Evolutionary conservation across 2,329 filamentous ascomycete species (phyloP).

Genomic region (Tolypocladium ophioglossoides): DNA sequence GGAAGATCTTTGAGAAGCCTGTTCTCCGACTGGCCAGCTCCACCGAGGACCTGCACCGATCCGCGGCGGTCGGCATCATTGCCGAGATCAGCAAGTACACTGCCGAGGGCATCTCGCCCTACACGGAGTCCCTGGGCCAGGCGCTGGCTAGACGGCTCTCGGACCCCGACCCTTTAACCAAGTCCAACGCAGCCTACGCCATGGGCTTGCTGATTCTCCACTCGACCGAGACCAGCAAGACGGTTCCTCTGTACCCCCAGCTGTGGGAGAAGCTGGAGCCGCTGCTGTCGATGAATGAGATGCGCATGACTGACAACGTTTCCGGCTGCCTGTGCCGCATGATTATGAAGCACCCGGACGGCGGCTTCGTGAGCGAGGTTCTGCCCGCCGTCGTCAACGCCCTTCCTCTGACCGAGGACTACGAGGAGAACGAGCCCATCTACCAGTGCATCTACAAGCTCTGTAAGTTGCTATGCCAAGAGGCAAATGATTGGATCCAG

Average conservation of each 20-base stretch:
- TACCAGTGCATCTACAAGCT: constrained; percentile 84
- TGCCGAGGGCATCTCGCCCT: constrained; percentile 69
- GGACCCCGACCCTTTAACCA: constrained; percentile 84
- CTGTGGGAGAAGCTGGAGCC: constrained; percentile 83
- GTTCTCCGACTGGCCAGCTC: constrained; percentile 81
- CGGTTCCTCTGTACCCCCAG: constrained; percentile 64
- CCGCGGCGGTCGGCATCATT: constrained; percentile 81
- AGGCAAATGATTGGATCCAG: not conserved
- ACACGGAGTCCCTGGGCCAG: constrained; percentile 66
- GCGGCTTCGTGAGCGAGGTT: constrained; percentile 69
- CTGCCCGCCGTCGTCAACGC: constrained; percentile 70
- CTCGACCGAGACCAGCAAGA: constrained; percentile 58
- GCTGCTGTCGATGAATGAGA: constrained; percentile 65
- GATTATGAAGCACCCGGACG: constrained; percentile 81
- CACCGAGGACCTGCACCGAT: constrained; percentile 77
- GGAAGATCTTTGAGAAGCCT: constrained; percentile 93
- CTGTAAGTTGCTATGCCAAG: constrained; percentile 42
- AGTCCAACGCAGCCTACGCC: constrained; percentile 91
- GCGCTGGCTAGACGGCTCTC: constrained; percentile 76
- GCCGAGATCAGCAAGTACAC: constrained; percentile 85
- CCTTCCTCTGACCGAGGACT: constrained; percentile 85
- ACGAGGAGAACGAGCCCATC: constrained; percentile 90
- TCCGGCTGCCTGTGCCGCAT: constrained; percentile 85
- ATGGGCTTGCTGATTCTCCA: constrained; percentile 75
- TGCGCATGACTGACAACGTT: constrained; percentile 83